Base-by-base conservation (phyloP, 2,329 filamentous ascomycete genomes). In the Penicillium hordei region DNA sequence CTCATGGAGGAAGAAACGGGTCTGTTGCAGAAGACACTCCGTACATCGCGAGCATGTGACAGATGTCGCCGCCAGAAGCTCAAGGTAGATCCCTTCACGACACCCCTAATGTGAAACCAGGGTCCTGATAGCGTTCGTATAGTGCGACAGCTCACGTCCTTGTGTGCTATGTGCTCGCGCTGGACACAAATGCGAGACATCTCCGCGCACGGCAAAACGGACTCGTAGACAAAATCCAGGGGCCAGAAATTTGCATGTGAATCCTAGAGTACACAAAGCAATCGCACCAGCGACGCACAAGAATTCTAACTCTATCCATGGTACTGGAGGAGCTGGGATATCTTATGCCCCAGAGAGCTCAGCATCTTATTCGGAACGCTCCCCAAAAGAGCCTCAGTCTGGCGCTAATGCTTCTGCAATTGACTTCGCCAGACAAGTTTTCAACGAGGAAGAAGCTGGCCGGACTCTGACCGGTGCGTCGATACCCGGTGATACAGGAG, bases 71-170 rank as follows among this genome's bases (percentile, higher is more conserved):
- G 60, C 34, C 64, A 66, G 34, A 66, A 66, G 25, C 53, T 66
- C 45, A 66, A 66, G 89, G 60, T 62, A 45, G 48, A 29, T 33
- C 40, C n/a, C 13, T 43, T 25, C 17, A 45, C 23, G 15, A 29
- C n/a, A 9, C 15, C 12, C 38, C n/a, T 19, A 29, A 89, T 62
- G 82, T 6, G 1, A n/a, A 19, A 34, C 1, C 29, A 21, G 34
- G 5, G 15, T 9, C 10, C 29, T 56, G 21, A 59, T 6, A 17
- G 2, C 0, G 2, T 31, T 15, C 15, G 3, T n/a, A 34, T 42
- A 59, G 57, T 59, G 57, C 21, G 81, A 69, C 88, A 82, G 9
- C 86, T 86, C 0, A 84, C 86, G 12, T 79, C 81, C 64, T 10
- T 66, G 64, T 39, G 55, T 59, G 3, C 54, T 65, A 1, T 66